Conservation (phyloP, 768 basidiomycete species). For the Naganishia vishniacii region DNA sequence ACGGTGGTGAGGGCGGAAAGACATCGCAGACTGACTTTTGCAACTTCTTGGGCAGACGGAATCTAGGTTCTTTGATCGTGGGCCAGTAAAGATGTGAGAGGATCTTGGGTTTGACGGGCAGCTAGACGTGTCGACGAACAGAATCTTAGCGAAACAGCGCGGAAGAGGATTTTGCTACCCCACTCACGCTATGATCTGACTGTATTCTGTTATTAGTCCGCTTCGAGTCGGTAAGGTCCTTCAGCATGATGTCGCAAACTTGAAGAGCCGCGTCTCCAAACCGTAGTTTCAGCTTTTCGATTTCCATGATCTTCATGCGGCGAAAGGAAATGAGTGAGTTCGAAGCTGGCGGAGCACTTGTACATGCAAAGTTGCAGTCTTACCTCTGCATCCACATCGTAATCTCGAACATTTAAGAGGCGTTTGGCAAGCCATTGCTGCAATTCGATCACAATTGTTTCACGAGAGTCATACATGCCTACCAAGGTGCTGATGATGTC, state of each 20-base stretch:
- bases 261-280: constrained; percentile 91
- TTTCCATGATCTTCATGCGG: constrained; percentile 66
- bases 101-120: constrained; percentile 76
- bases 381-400: constrained; percentile 68
- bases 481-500: constrained; percentile 95
- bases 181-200: constrained; percentile 60
- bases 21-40: constrained; percentile 55
- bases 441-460: constrained; percentile 90
- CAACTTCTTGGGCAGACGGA: constrained; percentile 74
- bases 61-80: constrained; percentile 60
- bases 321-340: constrained; percentile 8
- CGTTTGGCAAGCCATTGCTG: constrained; percentile 86
- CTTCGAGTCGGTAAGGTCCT: constrained; percentile 91
- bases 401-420: constrained; percentile 71
- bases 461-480: constrained; percentile 94
- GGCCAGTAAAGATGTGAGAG: constrained; percentile 97
- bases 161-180: neutral
- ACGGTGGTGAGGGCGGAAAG: neutral
- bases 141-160: no score
- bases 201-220: constrained; percentile 84
- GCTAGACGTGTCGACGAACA: constrained; percentile 55
- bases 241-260: constrained; percentile 96
- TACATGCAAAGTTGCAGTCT: no score
- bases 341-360: no score
- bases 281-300: constrained; percentile 89